Evolutionary conservation across 805 yeast species (phyloP), one percentile per base, ranked within the genome.

Genomic region (Pichia manshurica): DNA sequence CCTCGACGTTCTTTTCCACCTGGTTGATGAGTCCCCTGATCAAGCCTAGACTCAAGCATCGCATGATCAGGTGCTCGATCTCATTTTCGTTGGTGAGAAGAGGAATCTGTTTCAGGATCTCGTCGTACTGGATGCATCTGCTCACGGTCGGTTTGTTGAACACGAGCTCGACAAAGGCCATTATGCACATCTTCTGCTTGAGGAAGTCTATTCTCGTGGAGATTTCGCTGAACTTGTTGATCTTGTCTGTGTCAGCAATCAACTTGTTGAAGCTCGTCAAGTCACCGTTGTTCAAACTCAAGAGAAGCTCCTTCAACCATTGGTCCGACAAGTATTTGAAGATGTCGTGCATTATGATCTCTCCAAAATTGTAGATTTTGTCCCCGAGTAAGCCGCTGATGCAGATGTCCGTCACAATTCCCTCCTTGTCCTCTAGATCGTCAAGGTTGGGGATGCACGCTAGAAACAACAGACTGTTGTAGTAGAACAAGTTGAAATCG

Each of bases 321-420:
- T 69, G 65, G 63, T 78, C 78, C 15, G 57, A 41, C 34, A 60
- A 41, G 35, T 55, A 60, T 36, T 77, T 65, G 65, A 89, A 76
- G 41, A 91, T 81, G 39, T 93, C 96, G 66, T 91, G 98, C 64
- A 89, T 80, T 51, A 93, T 75, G 53, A 93, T 77, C 68, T 93
- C 99, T 44, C 98, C 98, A 66, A 93, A 93, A 69, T 91, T 93
- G 72, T 88, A 93, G 57, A 91, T 87, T 59, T 79, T 82, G 61
- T 89, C 96, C 42, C 97, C 98, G 57, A 91, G 73, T 50, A 93
- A 70, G 0, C 97, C 98, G 29, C 96, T 82, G 40, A 88, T 73
- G 50, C 91, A 77, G 56, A 91, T 77, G 55, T 91, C 95, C 58
- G 81, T 80, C 2, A 87, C 86, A 47, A 71, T 63, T 45, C 55